Evolutionary conservation across 805 yeast genomes (phyloP).

Genomic region (Pichia sporocuriosa): DNA sequence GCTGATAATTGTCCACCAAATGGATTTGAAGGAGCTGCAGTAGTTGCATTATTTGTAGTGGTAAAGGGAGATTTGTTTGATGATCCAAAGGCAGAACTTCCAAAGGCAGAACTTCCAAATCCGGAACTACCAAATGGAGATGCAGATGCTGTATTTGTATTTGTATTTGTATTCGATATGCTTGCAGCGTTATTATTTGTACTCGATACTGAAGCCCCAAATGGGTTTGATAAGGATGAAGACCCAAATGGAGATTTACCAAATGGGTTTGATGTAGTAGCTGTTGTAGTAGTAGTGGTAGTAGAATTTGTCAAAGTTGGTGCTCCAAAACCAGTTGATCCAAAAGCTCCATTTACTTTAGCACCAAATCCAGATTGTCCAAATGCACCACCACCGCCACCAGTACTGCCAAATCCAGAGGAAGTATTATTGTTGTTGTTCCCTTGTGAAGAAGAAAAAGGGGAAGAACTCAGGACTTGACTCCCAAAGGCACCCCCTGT

Average conservation of each 20-base stretch:
- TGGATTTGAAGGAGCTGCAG: too few species aligned
- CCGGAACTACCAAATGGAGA: constrained; percentile 13
- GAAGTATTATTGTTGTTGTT: neutral
- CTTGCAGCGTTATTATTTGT: neutral
- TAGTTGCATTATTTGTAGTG: neutral
- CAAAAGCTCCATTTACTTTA: neutral
- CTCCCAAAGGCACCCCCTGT: constrained; percentile 8
- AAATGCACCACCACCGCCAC: neutral
- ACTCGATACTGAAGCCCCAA: constrained; percentile 4
- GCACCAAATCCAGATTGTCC: constrained; percentile 2
- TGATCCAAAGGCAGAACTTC: constrained; percentile 11
- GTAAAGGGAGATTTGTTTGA: constrained; percentile 9
- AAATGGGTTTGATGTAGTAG: neutral
- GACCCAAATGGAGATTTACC: constrained; percentile 3
- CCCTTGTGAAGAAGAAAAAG: neutral
- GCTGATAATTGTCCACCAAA: constrained; percentile 21
- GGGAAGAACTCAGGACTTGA: neutral
- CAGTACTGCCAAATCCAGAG: neutral
- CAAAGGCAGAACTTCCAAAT: constrained; percentile 14
- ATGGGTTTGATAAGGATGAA: neutral
- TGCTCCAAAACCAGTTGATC: constrained; percentile 17
- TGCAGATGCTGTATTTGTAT: neutral
- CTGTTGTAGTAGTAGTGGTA: neutral
- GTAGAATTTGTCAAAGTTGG: constrained; percentile 5
- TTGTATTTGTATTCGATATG: neutral